phyloP scores from a whole-genome alignment of 148 eudicot genomes.

The Cornus florida region DNA sequence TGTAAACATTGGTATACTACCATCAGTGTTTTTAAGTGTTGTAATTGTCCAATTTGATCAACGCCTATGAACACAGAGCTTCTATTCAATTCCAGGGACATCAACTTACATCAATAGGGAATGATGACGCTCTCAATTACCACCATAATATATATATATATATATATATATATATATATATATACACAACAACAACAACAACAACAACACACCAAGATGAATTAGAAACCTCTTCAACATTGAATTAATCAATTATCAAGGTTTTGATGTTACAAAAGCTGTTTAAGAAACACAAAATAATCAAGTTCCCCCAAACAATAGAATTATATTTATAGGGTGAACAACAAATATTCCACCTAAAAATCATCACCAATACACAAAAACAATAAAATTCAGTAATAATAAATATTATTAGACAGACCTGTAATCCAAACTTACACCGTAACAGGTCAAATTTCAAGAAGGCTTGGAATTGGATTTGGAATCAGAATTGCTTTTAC shows the following conservation, averaged over 20 bases:
- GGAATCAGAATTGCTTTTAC: constrained; percentile 16
- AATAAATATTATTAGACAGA: not conserved
- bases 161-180: too few species aligned
- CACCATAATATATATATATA: too few species aligned
- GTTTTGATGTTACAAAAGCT: not conserved
- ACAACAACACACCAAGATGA: not conserved
- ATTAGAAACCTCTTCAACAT: not conserved
- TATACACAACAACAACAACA: too few species aligned
- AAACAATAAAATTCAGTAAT: not conserved
- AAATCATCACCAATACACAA: not conserved
- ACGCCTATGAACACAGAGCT: too few species aligned
- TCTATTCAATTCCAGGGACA: too few species aligned
- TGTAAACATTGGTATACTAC: not conserved
- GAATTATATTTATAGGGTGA: not conserved
- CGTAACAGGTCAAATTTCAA: not conserved
- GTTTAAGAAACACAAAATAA: too few species aligned
- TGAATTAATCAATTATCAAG: too few species aligned
- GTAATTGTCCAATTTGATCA: not conserved
- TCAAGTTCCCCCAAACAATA: not conserved
- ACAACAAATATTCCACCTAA: not conserved
- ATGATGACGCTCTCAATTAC: too few species aligned
- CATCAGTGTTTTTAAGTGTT: not conserved
- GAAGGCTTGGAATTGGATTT: not conserved
- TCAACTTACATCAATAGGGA: too few species aligned
- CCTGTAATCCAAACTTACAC: not conserved